Base-by-base conservation (phyloP, 176 grass and related monocot genomes). In the Phyllostachys edulis region DNA sequence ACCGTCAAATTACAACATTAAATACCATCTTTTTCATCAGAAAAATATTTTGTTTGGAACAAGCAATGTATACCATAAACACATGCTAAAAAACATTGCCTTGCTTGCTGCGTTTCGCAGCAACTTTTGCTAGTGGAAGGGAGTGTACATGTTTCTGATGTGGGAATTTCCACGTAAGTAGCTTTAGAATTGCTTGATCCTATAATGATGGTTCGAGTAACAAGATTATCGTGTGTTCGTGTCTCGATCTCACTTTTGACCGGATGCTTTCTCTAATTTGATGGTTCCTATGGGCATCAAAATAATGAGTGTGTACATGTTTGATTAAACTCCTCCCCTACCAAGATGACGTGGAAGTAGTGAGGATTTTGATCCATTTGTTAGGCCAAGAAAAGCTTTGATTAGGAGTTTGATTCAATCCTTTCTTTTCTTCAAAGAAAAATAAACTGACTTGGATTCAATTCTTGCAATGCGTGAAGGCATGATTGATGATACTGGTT, bases 391-490 rank as follows among this genome's bases (percentile, higher is more conserved):
- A 54, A 66, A 84, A 50, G 75, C 27, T 9, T 65, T 11, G 59
- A 88, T 73, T 84, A 73, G 56, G 81, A 79, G 67, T 24, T 74
- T 7, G 38, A 67, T 73, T 59, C 68, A 42, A 80, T 88, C 81
- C 37, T 8, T 7, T 49, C 12, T 50, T 42, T 57, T 46, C 5
- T 34, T 10, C 7, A 57, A 9, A 7, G 4, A 4, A 3, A 73
- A 63, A 23, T 0, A 36, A 45, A 15, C 6, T 62, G 62, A 66
- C 24, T 15, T 55, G 34, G 46, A 63, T 56, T 13, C 51, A 6
- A 54, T 49, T 62, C 38, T 72, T 46, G 26, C 46, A 46, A 63
- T 29, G 74, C 27, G 39, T 14, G 4, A 57, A 57, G 24, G 78
- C 50, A 21, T 14, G 62, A 76, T 44, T 4, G 63, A 72, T 72